Conservation (phyloP, 139 green algal species). For the Pleodorina starrii region DNA sequence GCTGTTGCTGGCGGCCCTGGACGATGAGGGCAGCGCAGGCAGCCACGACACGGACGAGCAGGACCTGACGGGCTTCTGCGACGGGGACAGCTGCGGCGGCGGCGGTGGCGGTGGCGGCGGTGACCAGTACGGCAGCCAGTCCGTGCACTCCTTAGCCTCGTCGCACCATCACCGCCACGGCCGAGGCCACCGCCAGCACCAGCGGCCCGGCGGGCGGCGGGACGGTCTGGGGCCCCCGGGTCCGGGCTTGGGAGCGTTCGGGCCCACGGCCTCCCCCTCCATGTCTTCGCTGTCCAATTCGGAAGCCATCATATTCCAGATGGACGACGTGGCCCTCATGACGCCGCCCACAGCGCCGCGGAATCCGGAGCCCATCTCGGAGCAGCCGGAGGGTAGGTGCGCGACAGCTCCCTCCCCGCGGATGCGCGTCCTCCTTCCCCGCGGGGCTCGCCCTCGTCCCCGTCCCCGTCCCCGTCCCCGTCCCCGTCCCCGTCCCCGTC, state of each 20-base stretch:
- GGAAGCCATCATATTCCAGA: conserved; percentile 37
- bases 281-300: conserved; percentile 23
- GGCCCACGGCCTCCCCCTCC: conserved; percentile 19
- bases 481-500: no score
- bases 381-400: conserved; percentile 38
- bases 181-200: neutral
- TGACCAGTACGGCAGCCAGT: neutral
- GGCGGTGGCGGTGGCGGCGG: neutral
- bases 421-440: no score
- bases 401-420: no score
- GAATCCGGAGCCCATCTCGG: conserved; percentile 29
- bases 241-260: no score
- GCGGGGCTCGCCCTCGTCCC: no score
- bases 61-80: conserved; percentile 35
- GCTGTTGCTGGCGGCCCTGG: conserved; percentile 44
- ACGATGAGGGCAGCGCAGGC: conserved; percentile 57
- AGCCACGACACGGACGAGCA: conserved; percentile 63
- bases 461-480: no score
- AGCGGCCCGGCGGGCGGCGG: neutral
- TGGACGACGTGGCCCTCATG: conserved; percentile 33
- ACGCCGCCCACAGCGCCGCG: neutral
- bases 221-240: neutral
- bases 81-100: neutral
- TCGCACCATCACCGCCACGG: neutral
- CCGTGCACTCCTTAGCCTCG: neutral